A percentile compares a stretch with the other conserved stretches of the same genome.
Evolutionary conservation across 2,329 filamentous ascomycete genomes (phyloP).

Genomic region (Fusarium buharicum): DNA sequence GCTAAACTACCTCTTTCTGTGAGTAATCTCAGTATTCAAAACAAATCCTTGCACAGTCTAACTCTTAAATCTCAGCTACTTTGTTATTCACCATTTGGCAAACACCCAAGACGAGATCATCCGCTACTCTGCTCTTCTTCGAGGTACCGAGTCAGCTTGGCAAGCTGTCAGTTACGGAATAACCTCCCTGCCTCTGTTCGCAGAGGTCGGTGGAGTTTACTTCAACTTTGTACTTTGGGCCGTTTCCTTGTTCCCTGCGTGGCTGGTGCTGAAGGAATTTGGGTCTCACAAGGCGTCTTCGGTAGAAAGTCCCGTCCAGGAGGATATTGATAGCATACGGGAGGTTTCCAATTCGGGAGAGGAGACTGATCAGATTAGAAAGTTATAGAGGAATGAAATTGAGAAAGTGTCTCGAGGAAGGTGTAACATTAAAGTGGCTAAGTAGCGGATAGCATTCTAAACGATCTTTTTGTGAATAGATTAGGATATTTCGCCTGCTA

Average conservation of each 20-base stretch:
- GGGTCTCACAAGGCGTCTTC: constrained; percentile 16
- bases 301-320: constrained; percentile 7
- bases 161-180: constrained; percentile 79
- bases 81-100: constrained; percentile 74
- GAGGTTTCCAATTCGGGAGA: constrained; percentile 36
- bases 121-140: constrained; percentile 72
- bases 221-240: constrained; percentile 77
- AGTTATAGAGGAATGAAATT: neutral
- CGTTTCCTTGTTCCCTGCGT: constrained; percentile 70
- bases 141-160: constrained; percentile 77
- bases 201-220: constrained; percentile 73
- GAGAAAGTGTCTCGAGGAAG: neutral
- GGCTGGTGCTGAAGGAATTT: constrained; percentile 68
- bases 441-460: no score
- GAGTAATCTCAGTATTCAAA: constrained; percentile 39
- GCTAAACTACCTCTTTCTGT: constrained; percentile 78
- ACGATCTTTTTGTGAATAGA: no score
- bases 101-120: constrained; percentile 71
- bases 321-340: constrained; percentile 25
- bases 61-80: constrained; percentile 62
- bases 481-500: no score
- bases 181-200: constrained; percentile 69
- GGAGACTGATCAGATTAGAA: constrained; percentile 34
- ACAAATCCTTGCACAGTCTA: neutral
- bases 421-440: no score